Percentiles rank a stretch among this genome's conserved stretches.
These are phyloP conservation scores for Oryza meyeriana DNA, from an alignment of 176 grass and related monocot species.

Conservation along the genomic window DNA sequence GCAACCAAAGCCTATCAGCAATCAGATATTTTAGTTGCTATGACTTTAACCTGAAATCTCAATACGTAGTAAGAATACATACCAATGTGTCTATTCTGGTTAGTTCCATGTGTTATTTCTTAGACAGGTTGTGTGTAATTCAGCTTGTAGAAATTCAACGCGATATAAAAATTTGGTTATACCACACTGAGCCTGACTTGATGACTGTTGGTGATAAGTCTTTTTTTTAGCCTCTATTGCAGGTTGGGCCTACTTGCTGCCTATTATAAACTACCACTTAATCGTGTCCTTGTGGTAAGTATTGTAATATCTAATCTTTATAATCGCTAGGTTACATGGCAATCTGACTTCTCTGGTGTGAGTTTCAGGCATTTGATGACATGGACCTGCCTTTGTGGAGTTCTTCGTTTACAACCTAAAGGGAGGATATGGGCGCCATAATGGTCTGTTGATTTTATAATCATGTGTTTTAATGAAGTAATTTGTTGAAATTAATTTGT, in stretches of 20 bases:
- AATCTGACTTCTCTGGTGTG: slow-evolving; percentile 23
- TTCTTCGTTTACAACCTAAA: slow-evolving; percentile 87
- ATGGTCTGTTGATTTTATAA: slow-evolving; percentile 48
- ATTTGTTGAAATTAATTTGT: not conserved
- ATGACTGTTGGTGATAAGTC: not conserved
- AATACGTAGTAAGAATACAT: not conserved
- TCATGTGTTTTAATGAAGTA: not conserved
- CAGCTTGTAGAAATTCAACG: not conserved
- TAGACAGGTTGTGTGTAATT: not conserved
- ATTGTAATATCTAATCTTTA: slow-evolving; percentile 15
- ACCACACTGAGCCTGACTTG: not conserved
- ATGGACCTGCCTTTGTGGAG: slow-evolving; percentile 76
- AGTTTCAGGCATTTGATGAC: slow-evolving; percentile 79
- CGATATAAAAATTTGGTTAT: not conserved
- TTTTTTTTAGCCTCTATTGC: slow-evolving; percentile 39
- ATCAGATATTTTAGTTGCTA: not conserved
- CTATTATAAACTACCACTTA: slow-evolving; percentile 84
- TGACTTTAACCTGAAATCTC: not conserved
- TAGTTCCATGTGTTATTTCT: not conserved
- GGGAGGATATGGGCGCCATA: slow-evolving; percentile 83
- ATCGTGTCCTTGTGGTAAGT: slow-evolving; percentile 72
- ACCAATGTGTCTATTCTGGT: not conserved
- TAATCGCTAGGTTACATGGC: not conserved
- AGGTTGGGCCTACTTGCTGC: slow-evolving; percentile 82
- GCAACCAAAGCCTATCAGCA: not conserved